These are phyloP conservation scores for Colletotrichum sublineola DNA, from an alignment of 2,329 filamentous ascomycete genomes.

Conservation along the genomic window DNA sequence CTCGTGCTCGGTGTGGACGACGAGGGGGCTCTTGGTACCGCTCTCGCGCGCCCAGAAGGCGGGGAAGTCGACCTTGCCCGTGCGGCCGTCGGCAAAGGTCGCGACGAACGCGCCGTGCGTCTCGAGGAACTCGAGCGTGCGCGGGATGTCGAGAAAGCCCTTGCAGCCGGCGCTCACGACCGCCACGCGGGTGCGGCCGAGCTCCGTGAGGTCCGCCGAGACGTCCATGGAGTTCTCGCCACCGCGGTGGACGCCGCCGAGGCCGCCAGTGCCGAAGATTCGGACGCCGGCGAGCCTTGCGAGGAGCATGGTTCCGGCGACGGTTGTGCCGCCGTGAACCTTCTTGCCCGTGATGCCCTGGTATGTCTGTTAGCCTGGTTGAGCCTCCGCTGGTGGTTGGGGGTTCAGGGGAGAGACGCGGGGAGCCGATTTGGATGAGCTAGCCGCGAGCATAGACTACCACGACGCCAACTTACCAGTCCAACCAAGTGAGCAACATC, in stretches of 20 bases:
- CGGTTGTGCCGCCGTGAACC: conserved; percentile 91
- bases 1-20: conserved; percentile 81
- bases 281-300: conserved; percentile 89
- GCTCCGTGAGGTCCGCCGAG: conserved; percentile 93
- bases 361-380: neutral
- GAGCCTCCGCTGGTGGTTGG: conserved; percentile 28
- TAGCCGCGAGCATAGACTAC: conserved; percentile 4
- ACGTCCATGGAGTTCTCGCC: conserved; percentile 91
- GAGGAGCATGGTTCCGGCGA: conserved; percentile 92
- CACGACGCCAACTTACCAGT: conserved; percentile 65
- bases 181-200: conserved; percentile 88
- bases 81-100: conserved; percentile 88
- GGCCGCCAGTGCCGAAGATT: conserved; percentile 93
- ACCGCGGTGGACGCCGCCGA: conserved; percentile 93
- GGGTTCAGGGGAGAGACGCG: neutral
- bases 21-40: conserved; percentile 81
- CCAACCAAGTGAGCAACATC: conserved; percentile 88
- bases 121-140: conserved; percentile 84
- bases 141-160: conserved; percentile 92
- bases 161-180: conserved; percentile 94
- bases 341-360: conserved; percentile 75
- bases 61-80: conserved; percentile 83
- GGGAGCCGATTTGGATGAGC: neutral
- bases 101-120: conserved; percentile 83
- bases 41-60: conserved; percentile 95